These are phyloP conservation scores for Lanmaoa pseudosensibilis DNA, from an alignment of 768 basidiomycete genomes.

Conservation along the genomic window DNA sequence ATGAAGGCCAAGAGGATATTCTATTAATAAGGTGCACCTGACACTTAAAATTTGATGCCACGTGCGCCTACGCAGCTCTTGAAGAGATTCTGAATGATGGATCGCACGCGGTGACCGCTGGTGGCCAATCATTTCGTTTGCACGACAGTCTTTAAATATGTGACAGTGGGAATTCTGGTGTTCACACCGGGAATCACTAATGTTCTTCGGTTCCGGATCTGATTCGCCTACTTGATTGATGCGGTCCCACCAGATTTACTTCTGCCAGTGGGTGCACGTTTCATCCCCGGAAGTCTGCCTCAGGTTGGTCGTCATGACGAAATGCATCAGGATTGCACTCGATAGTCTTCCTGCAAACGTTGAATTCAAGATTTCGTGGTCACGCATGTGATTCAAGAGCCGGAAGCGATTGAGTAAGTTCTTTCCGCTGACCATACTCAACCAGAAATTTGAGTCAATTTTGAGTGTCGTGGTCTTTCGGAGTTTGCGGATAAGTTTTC, in stretches of 20 bases:
- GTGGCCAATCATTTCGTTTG: too few species aligned
- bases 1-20: too few species aligned
- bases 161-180: too few species aligned
- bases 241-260: not conserved
- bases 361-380: not conserved
- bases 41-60: too few species aligned
- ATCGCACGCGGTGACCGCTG: too few species aligned
- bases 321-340: not conserved
- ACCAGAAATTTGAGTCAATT: not conserved
- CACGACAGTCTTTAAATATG: too few species aligned
- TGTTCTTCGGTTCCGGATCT: too few species aligned
- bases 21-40: too few species aligned
- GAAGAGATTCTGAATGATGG: too few species aligned
- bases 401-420: not conserved
- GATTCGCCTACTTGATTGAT: not conserved
- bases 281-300: not conserved
- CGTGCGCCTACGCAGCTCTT: too few species aligned
- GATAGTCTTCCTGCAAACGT: not conserved
- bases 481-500: slow-evolving; percentile 2
- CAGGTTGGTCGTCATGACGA: not conserved
- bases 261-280: not conserved
- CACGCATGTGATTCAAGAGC: not conserved
- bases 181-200: too few species aligned
- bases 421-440: not conserved
- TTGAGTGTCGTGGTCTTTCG: not conserved